Evolutionary conservation across 2,329 filamentous ascomycete genomes (phyloP).

Genomic region (Colletotrichum tabaci): DNA sequence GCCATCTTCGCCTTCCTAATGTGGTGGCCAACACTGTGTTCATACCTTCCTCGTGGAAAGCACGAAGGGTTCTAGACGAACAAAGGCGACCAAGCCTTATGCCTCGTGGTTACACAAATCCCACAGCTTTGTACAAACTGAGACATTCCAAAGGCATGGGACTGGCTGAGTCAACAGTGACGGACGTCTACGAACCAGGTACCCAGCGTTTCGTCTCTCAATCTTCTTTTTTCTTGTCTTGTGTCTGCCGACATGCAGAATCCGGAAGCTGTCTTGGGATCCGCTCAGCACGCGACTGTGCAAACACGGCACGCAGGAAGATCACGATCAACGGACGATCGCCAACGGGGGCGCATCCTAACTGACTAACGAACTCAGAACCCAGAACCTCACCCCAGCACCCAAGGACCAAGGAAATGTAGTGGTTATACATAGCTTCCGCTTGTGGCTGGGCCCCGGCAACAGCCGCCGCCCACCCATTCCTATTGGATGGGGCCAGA

Average conservation of each 20-base stretch:
- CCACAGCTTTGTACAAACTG: neutral
- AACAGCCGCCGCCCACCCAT: neutral
- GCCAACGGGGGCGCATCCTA: neutral
- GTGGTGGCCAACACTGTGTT: neutral
- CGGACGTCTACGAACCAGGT: neutral
- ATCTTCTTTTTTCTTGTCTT: neutral
- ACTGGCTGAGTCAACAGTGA: neutral
- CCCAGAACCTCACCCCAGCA: neutral
- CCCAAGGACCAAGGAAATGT: neutral
- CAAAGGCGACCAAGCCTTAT: constrained; percentile 2
- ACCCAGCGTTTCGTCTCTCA: neutral
- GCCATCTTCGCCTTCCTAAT: neutral
- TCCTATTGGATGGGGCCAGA: neutral
- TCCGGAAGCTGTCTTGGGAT: neutral
- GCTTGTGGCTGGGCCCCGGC: constrained; percentile 4
- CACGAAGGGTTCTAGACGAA: constrained; percentile 6
- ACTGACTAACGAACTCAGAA: neutral
- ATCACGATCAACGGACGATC: constrained; percentile 10
- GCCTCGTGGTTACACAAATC: neutral
- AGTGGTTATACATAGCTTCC: neutral
- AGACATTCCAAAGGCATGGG: neutral
- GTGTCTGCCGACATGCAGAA: neutral
- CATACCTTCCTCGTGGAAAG: constrained; percentile 6
- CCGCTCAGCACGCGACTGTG: neutral
- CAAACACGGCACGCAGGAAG: neutral